Evolutionary conservation across 164 flowering plant genomes (phyloP).

Genomic region (Cinnamomum chago): DNA sequence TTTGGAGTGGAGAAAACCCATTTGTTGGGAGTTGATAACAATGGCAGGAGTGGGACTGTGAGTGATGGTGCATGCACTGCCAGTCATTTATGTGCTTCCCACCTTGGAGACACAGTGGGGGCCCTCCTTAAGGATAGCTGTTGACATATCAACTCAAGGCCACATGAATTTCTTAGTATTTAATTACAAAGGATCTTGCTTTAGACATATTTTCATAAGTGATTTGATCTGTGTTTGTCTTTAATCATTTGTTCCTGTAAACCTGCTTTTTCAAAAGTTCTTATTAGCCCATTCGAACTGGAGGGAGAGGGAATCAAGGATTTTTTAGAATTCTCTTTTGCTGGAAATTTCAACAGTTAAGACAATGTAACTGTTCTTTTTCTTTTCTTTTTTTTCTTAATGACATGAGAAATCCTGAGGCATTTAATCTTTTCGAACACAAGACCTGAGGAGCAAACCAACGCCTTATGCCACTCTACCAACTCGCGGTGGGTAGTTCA

Average conservation of each 20-base stretch:
- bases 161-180: slow-evolving; percentile 20
- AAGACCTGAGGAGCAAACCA: no score
- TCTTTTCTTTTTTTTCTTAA: no score
- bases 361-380: no score
- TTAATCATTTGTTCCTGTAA: slow-evolving; percentile 15
- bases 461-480: no score
- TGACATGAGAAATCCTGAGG: no score
- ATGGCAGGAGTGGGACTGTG: slow-evolving; percentile 33
- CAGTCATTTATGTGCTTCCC: slow-evolving; percentile 54
- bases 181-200: slow-evolving; percentile 13
- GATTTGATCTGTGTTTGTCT: slow-evolving; percentile 18
- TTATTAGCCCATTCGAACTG: no score
- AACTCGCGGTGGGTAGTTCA: no score
- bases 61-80: slow-evolving; percentile 44
- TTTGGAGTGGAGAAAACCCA: slow-evolving; percentile 29
- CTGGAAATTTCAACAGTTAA: no score
- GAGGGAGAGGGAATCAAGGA: no score
- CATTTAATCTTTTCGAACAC: no score
- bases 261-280: slow-evolving; percentile 12
- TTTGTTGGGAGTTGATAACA: slow-evolving; percentile 21
- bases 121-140: slow-evolving; percentile 32
- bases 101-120: slow-evolving; percentile 41
- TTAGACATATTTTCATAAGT: slow-evolving; percentile 18
- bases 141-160: slow-evolving; percentile 36
- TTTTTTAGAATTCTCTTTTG: no score